Conservation (phyloP, 345 rosid genomes). For the Capsella bursapastoris region DNA sequence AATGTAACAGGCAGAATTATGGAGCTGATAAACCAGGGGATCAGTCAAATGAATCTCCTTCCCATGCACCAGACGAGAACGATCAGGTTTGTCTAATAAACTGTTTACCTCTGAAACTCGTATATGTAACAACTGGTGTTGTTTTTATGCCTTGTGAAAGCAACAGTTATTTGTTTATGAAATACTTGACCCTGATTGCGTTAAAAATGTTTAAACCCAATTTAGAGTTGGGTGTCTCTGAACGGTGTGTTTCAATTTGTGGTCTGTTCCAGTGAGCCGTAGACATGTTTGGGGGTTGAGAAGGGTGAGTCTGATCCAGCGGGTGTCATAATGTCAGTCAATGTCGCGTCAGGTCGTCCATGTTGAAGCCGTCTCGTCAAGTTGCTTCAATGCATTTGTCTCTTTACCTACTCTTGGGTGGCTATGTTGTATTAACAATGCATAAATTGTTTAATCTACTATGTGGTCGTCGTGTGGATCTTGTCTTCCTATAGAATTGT, state of each 20-base stretch:
- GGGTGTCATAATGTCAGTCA: slow-evolving; percentile 95
- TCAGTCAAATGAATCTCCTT: slow-evolving; percentile 58
- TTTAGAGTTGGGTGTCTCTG: slow-evolving; percentile 30
- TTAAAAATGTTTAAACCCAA: not conserved
- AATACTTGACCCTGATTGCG: not conserved
- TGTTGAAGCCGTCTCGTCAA: slow-evolving; percentile 86
- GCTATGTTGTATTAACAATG: slow-evolving; percentile 34
- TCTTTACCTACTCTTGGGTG: slow-evolving; percentile 30
- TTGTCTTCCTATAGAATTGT: slow-evolving; percentile 38
- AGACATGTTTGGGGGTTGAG: slow-evolving; percentile 97
- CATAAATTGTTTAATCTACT: slow-evolving; percentile 26
- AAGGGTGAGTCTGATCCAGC: slow-evolving; percentile 87
- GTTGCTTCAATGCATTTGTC: slow-evolving; percentile 44
- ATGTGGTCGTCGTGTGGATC: slow-evolving; percentile 31
- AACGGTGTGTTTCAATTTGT: slow-evolving; percentile 61
- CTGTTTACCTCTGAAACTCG: slow-evolving; percentile 38
- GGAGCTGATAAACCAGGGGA: slow-evolving; percentile 94
- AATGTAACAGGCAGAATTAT: slow-evolving; percentile 96
- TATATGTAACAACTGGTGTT: slow-evolving; percentile 39
- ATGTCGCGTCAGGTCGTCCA: slow-evolving; percentile 76
- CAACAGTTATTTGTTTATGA: not conserved
- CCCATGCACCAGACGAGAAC: slow-evolving; percentile 66
- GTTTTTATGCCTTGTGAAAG: slow-evolving; percentile 21
- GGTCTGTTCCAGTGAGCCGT: slow-evolving; percentile 99
- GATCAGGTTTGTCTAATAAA: slow-evolving; percentile 82